Evolutionary conservation across 2,329 filamentous ascomycete species (phyloP), one percentile per base, ranked within the genome.

Genomic region (Pseudocercospora ulei): DNA sequence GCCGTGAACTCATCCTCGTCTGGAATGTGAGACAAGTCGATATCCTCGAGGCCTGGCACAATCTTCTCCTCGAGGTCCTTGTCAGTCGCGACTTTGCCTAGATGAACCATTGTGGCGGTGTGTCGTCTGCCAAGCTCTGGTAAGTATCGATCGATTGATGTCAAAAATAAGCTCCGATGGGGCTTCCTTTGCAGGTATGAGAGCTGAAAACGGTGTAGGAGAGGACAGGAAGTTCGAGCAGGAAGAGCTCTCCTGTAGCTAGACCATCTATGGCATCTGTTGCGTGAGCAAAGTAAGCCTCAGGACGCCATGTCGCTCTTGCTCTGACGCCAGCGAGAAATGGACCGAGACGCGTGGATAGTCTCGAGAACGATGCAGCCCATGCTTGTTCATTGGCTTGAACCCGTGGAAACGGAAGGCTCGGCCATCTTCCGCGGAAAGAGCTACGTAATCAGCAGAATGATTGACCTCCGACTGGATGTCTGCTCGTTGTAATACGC

Each of bases 1-100:
- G 81, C 78, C 38, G 78, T 81, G 65, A 78, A 80, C 57, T 69
- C 66, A 58, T 71, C 64, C 64, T 73, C 48, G 53, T 60, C 56
- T 26, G 57, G 47, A 44, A 66, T 53, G 25, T 62, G 55, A 19
- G 65, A 62, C 37, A 75, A 57, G 5, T 63, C 54, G 41, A 74
- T 53, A 17, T 67, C 65, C 16, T 69, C 62, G 36, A 75, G 50
- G 14, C 64, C 64, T 8, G 65, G 62, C 19, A 64, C 50, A 43
- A 66, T 52, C 39, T 66, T 58, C 27, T 61, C 56, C 7, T 42
- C 33, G 34, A 54, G 30, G n/a, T 59, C 51, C 26, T 55, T 51
- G 48, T 57, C 51, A 30, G 52, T 60, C 9, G 48, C 37, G 33
- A 62, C 53, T 25, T 48, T 44, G 25, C 53, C 59, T 11, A 61